Evolutionary conservation across 1,284 basidiomycete species (phyloP).

Genomic region (Ceratobasidium sp.): DNA sequence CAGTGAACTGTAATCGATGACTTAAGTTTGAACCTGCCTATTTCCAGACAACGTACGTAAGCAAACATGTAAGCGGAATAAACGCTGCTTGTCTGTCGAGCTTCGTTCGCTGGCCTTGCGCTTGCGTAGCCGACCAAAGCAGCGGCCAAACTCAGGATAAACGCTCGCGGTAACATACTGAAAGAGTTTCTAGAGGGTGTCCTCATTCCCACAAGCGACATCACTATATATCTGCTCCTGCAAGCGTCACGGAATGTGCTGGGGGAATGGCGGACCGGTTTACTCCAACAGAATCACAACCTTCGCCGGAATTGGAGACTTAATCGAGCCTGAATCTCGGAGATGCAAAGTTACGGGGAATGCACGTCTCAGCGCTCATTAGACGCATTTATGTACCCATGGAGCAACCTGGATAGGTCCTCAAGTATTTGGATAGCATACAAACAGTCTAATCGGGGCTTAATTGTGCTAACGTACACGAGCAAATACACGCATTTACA

Average conservation of each 20-base stretch:
- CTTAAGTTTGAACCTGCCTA: not conserved
- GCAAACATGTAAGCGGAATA: slow-evolving; percentile 43
- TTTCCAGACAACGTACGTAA: slow-evolving; percentile 9
- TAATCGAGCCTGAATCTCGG: slow-evolving; percentile 20
- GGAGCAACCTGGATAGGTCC: too few relatives aligned
- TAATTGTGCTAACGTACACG: not conserved
- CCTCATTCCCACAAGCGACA: not conserved
- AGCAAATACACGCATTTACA: not conserved
- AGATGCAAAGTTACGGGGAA: slow-evolving; percentile 8
- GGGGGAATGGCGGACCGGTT: not conserved
- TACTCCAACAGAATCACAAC: not conserved
- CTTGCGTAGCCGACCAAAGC: slow-evolving; percentile 5
- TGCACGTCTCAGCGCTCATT: not conserved
- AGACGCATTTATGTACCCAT: too few relatives aligned
- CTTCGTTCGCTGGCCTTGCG: slow-evolving; percentile 7
- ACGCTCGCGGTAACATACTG: not conserved
- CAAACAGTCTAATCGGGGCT: not conserved
- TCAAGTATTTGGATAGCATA: not conserved
- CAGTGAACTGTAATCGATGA: slow-evolving; percentile 13
- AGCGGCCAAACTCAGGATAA: not conserved
- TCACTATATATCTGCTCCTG: not conserved
- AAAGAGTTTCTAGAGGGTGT: not conserved
- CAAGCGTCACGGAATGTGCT: not conserved
- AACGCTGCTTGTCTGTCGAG: not conserved
- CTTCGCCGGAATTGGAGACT: slow-evolving; percentile 1